A percentile compares a stretch with the other conserved stretches of the same genome.
Evolutionary conservation across 805 yeast genomes (phyloP).

Genomic region (Teunomyces cretensis): DNA sequence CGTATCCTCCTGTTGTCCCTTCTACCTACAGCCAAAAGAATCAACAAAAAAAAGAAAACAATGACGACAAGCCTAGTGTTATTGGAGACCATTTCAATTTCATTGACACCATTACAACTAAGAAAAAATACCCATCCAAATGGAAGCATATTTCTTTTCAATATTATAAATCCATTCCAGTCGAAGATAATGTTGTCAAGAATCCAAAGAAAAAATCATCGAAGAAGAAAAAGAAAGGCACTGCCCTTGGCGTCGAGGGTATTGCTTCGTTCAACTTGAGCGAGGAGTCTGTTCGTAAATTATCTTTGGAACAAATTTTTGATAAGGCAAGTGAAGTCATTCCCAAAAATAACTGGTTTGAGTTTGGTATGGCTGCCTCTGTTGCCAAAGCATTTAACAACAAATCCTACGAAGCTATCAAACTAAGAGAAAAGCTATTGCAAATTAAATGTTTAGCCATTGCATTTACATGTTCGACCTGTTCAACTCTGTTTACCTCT

Average conservation of each 20-base stretch:
- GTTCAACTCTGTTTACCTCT: conserved; percentile 57
- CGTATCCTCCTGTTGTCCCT: conserved; percentile 51
- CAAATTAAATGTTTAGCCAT: conserved; percentile 66
- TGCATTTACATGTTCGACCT: conserved; percentile 60
- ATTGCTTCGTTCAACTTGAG: conserved; percentile 50
- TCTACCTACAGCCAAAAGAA: conserved; percentile 21
- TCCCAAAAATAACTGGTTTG: conserved; percentile 65
- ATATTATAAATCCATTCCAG: conserved; percentile 36
- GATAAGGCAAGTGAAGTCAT: conserved; percentile 56
- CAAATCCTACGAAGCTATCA: conserved; percentile 51
- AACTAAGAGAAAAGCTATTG: conserved; percentile 58
- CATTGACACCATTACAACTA: conserved; percentile 44
- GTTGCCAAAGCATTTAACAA: conserved; percentile 72
- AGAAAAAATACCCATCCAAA: conserved; percentile 48
- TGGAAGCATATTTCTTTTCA: conserved; percentile 58
- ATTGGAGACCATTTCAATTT: conserved; percentile 45
- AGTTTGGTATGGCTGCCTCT: conserved; percentile 59
- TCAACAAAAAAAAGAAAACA: conserved; percentile 5
- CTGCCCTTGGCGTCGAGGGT: conserved; percentile 36
- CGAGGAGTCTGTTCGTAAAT: conserved; percentile 56
- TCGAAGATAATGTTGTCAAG: conserved; percentile 10
- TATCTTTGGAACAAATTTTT: conserved; percentile 59
- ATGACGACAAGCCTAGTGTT: conserved; percentile 19
- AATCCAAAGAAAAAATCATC: conserved; percentile 7
- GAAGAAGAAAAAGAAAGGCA: conserved; percentile 14